These are phyloP conservation scores for Xerocomellus intermedius DNA, from an alignment of 768 basidiomycete species.

Conservation along the genomic window DNA sequence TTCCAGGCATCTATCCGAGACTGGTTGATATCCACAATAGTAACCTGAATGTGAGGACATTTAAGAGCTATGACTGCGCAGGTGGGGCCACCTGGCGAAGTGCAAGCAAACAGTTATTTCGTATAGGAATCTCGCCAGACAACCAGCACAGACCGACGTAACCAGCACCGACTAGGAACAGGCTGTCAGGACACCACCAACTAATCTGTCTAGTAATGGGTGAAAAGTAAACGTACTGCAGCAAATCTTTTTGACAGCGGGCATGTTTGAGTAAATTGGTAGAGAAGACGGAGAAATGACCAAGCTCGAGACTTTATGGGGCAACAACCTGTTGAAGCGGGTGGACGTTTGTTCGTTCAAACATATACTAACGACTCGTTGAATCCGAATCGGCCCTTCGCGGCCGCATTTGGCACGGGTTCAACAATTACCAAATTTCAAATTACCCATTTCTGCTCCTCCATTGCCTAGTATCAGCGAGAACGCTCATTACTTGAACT, in stretches of 20 bases:
- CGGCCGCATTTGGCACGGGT: neutral
- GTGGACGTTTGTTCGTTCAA: neutral
- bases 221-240: slow-evolving; percentile 62
- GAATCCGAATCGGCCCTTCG: no score
- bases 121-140: neutral
- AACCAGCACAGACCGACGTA: slow-evolving; percentile 73
- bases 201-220: neutral
- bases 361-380: no score
- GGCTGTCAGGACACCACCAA: slow-evolving; percentile 5
- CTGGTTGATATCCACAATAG: slow-evolving; percentile 97
- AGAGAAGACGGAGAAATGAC: neutral
- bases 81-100: slow-evolving; percentile 77
- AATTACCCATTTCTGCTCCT: neutral
- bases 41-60: slow-evolving; percentile 90
- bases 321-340: neutral
- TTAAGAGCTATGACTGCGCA: slow-evolving; percentile 93
- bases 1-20: slow-evolving; percentile 97
- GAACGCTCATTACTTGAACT: neutral
- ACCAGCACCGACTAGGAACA: slow-evolving; percentile 71
- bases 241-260: slow-evolving; percentile 78
- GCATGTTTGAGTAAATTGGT: slow-evolving; percentile 13
- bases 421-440: neutral
- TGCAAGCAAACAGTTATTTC: slow-evolving; percentile 15
- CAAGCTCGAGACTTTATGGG: neutral
- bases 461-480: no score